Base-by-base conservation (phyloP, 352 stramenopile genomes). In the Stephanocyclus meneghinianus region DNA sequence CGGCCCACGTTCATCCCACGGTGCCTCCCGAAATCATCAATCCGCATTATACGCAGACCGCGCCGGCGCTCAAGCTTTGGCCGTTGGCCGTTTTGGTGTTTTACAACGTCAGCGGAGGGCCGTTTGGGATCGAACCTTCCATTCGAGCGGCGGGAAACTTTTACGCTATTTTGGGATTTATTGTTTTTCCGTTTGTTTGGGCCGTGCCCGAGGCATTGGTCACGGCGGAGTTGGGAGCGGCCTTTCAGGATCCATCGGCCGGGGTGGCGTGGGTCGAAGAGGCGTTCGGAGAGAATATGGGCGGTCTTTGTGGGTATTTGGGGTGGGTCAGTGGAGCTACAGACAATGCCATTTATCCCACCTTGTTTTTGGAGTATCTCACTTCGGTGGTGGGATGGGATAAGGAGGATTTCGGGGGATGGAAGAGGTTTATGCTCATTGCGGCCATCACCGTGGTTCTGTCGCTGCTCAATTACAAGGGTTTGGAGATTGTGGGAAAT, bases 101-200 rank as follows among this genome's bases (percentile, higher is more conserved):
- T 72, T 92, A 92, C 57, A 88, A 80, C 21, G 87, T 92, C 0
- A 79, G 44, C 10, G 87, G 86, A 16, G 96, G 96, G 6, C 96
- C 96, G 5, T 99, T 97, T 87, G 96, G 96, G 7, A 94, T 93
- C 29, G 96, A 98, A 85, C 91, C 94, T n/a, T 94, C 95, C 21
- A 91, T 98, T 1, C 89, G 92, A 13, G 89, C 95, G 0, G 97
- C 89, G 44, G 96, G 94, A 1, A 94, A 95, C 42, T 89, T 96
- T 42, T 91, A 95, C 74, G 91, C 95, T 15, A 85, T 98, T 40
- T 81, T 97, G 7, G 92, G 95, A 18, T 92, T 97, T 67, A 40
- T 95, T 18, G 26, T 97, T 10, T 91, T 97, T 48, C 95, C 95
- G 9, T 86, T 98, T 32, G 81, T 98, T 18, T 97, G 95, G 91